These are phyloP conservation scores for Onygenales sp. DNA, from an alignment of 2,329 filamentous ascomycete genomes.

Conservation along the genomic window DNA sequence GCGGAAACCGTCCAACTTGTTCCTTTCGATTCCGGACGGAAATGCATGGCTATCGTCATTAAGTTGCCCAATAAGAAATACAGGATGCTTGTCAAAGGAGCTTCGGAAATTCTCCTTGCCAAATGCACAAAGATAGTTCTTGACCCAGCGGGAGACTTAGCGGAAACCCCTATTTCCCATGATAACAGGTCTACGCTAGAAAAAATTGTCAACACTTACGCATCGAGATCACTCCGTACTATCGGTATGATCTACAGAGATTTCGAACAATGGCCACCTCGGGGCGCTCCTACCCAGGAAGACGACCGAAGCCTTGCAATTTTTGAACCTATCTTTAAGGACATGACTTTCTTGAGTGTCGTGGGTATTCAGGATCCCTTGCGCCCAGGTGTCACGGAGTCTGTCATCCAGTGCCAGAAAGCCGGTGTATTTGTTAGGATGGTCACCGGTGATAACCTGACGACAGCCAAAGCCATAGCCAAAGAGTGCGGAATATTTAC, in stretches of 20 bases:
- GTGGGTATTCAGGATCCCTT: slow-evolving; percentile 70
- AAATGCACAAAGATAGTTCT: slow-evolving; percentile 25
- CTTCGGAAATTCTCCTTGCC: slow-evolving; percentile 37
- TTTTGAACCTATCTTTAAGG: slow-evolving; percentile 58
- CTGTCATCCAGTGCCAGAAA: slow-evolving; percentile 56
- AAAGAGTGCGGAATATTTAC: slow-evolving; percentile 60
- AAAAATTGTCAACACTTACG: slow-evolving; percentile 32
- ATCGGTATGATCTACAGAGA: slow-evolving; percentile 67
- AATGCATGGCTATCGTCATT: slow-evolving; percentile 49
- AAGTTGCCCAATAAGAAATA: slow-evolving; percentile 29
- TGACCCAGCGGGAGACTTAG: slow-evolving; percentile 15
- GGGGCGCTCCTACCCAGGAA: slow-evolving; percentile 43
- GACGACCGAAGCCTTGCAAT: slow-evolving; percentile 54
- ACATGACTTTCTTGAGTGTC: slow-evolving; percentile 64
- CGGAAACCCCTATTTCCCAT: slow-evolving; percentile 19
- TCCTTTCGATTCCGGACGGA: slow-evolving; percentile 66
- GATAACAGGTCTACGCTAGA: slow-evolving; percentile 19
- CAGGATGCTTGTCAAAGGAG: slow-evolving; percentile 40
- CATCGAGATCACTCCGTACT: slow-evolving; percentile 57
- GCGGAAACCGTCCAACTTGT: slow-evolving; percentile 58
- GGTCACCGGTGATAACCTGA: slow-evolving; percentile 64
- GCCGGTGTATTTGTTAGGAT: slow-evolving; percentile 65
- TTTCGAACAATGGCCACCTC: slow-evolving; percentile 59
- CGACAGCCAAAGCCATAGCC: slow-evolving; percentile 65
- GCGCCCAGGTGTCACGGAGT: slow-evolving; percentile 56